These are phyloP conservation scores for Rhizophora mangle DNA, from an alignment of 345 rosid genomes.

Conservation along the genomic window DNA sequence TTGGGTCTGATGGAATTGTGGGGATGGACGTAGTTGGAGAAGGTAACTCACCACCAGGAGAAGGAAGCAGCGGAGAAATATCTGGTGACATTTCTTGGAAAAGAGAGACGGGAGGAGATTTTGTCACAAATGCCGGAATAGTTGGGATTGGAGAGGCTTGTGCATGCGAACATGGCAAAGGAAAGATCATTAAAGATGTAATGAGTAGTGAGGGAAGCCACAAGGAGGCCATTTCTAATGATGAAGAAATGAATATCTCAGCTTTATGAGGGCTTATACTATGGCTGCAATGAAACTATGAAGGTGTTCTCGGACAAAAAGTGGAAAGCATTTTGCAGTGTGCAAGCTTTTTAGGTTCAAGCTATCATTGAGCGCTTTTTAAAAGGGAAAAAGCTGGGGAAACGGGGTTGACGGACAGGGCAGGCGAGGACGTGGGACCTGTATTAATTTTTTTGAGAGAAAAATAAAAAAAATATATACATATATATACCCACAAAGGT, in stretches of 20 bases:
- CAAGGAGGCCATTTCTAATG: constrained; percentile 56
- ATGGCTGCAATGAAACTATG: constrained; percentile 17
- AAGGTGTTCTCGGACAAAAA: not conserved
- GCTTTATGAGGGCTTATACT: not conserved
- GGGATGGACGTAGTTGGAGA: constrained; percentile 51
- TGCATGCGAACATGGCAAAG: constrained; percentile 31
- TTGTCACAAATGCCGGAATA: constrained; percentile 33
- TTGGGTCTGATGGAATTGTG: constrained; percentile 71
- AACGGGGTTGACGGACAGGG: no score
- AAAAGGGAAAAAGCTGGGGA: no score
- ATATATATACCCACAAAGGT: no score
- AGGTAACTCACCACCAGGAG: constrained; percentile 54
- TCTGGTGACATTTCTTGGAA: constrained; percentile 63
- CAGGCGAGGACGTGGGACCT: no score
- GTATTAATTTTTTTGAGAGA: no score
- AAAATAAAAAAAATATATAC: no score
- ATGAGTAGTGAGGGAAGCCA: constrained; percentile 34
- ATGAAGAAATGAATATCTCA: constrained; percentile 48
- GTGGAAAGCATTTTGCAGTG: constrained; percentile 9
- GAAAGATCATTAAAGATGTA: constrained; percentile 29
- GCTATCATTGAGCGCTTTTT: no score
- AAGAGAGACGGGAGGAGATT: constrained; percentile 33
- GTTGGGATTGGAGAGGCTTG: constrained; percentile 29
- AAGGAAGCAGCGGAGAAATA: constrained; percentile 69
- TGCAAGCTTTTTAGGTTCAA: no score